These are phyloP conservation scores for Salix koriyanagi DNA, from an alignment of 345 rosid genomes.

Conservation along the genomic window DNA sequence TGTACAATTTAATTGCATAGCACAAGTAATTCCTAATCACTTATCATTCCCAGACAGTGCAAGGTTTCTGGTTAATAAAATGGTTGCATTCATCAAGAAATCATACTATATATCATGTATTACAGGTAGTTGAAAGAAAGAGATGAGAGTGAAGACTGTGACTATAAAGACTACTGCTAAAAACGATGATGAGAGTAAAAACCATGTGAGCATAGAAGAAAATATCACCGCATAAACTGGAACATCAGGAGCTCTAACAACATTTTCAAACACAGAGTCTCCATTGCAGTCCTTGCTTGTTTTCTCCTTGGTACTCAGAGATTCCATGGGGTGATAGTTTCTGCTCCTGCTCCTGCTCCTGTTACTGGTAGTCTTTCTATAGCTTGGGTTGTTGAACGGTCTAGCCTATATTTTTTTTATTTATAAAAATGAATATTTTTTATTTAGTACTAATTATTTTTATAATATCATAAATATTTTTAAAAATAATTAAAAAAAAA, in stretches of 20 bases:
- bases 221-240: conserved; percentile 37
- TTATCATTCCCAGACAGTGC: background rate
- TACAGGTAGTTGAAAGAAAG: background rate
- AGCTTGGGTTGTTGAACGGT: background rate
- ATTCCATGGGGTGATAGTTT: background rate
- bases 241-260: conserved; percentile 38
- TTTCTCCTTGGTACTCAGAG: background rate
- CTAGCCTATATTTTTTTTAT: too few relatives aligned
- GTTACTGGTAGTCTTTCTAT: background rate
- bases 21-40: background rate
- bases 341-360: background rate
- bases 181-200: background rate
- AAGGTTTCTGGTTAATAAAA: background rate
- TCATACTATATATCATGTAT: background rate
- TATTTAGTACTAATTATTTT: too few relatives aligned
- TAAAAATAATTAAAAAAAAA: too few relatives aligned
- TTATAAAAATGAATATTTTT: too few relatives aligned
- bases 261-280: conserved; percentile 35
- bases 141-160: background rate
- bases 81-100: background rate
- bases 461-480: too few relatives aligned
- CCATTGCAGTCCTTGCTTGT: background rate
- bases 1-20: background rate
- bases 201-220: conserved; percentile 1
- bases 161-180: background rate